Evolutionary conservation across 192 early-diverging fungal genomes (phyloP).

Genomic region (Dissophora globulifera): DNA sequence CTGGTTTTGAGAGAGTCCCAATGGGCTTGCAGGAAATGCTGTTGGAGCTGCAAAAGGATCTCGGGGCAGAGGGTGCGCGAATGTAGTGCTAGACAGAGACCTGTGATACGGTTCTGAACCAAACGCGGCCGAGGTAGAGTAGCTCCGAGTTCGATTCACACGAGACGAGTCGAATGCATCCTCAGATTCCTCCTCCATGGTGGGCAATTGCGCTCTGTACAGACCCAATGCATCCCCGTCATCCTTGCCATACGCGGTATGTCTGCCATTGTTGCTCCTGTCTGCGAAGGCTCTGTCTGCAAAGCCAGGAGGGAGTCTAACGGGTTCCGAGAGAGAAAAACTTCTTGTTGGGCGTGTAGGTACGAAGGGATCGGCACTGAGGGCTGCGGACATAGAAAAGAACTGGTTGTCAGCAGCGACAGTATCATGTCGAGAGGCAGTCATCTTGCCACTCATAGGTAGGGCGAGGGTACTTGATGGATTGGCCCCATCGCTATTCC

Average conservation of each 20-base stretch:
- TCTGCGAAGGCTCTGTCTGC: not conserved
- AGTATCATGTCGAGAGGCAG: constrained; percentile 4
- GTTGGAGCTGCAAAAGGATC: constrained; percentile 13
- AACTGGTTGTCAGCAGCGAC: not conserved
- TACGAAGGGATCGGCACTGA: constrained; percentile 30
- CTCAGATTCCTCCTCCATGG: constrained; percentile 38
- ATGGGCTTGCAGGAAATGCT: not conserved
- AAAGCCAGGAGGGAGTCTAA: constrained; percentile 15
- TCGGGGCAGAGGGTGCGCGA: not conserved
- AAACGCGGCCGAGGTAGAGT: constrained; percentile 47
- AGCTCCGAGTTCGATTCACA: constrained; percentile 26
- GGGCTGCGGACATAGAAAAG: constrained; percentile 21
- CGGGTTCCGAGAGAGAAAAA: constrained; percentile 33
- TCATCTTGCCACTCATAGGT: constrained; percentile 1
- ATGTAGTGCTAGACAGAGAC: constrained; percentile 3
- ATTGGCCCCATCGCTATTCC: not conserved
- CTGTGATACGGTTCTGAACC: constrained; percentile 27
- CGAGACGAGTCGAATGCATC: constrained; percentile 32
- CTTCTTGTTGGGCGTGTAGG: constrained; percentile 18
- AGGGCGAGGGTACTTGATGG: not conserved
- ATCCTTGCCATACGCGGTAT: not conserved
- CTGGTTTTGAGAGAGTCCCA: constrained; percentile 5
- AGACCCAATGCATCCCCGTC: not conserved
- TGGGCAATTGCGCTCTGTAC: constrained; percentile 14
- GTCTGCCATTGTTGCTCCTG: not conserved